Conservation (phyloP, 2,329 filamentous ascomycete genomes). For the Stagonosporopsis chrysanthemi region DNA sequence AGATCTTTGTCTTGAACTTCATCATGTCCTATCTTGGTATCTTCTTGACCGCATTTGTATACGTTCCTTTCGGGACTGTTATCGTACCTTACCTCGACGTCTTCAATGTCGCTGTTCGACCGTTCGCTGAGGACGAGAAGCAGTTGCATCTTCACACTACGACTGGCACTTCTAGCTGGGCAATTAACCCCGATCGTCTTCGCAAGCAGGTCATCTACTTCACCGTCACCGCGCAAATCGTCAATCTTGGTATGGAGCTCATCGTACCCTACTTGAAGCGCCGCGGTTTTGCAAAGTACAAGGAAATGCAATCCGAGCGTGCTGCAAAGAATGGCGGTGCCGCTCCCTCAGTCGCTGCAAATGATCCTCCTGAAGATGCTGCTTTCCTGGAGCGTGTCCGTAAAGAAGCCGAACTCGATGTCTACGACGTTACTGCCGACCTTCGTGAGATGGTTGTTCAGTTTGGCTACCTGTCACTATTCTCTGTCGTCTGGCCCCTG, state of each 20-base stretch:
- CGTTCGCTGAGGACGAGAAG: slow-evolving; percentile 78
- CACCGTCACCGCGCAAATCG: slow-evolving; percentile 89
- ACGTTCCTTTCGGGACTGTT: slow-evolving; percentile 86
- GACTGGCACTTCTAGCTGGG: slow-evolving; percentile 66
- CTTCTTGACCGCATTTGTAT: slow-evolving; percentile 90
- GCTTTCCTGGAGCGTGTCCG: slow-evolving; percentile 83
- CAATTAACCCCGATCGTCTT: slow-evolving; percentile 82
- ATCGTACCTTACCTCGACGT: slow-evolving; percentile 87
- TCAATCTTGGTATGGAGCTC: slow-evolving; percentile 85
- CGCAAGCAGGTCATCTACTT: slow-evolving; percentile 95
- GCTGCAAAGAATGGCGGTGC: slow-evolving; percentile 64
- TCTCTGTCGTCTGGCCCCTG: slow-evolving; percentile 95
- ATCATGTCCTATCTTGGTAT: slow-evolving; percentile 90
- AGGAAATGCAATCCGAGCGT: slow-evolving; percentile 71
- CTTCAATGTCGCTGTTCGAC: slow-evolving; percentile 76
- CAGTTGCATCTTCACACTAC: slow-evolving; percentile 61
- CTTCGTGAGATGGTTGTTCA: slow-evolving; percentile 72
- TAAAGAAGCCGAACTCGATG: slow-evolving; percentile 79
- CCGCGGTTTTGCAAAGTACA: slow-evolving; percentile 77
- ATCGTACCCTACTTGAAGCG: slow-evolving; percentile 86
- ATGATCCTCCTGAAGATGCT: slow-evolving; percentile 79
- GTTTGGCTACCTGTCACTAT: slow-evolving; percentile 87
- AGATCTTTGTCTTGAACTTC: slow-evolving; percentile 96
- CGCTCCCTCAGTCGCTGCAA: slow-evolving; percentile 57
- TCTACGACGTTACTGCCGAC: slow-evolving; percentile 89